Evolutionary conservation across 2,329 filamentous ascomycete species (phyloP), one percentile per base, ranked within the genome.

Genomic region (Pseudopyrenochaeta lycopersici): DNA sequence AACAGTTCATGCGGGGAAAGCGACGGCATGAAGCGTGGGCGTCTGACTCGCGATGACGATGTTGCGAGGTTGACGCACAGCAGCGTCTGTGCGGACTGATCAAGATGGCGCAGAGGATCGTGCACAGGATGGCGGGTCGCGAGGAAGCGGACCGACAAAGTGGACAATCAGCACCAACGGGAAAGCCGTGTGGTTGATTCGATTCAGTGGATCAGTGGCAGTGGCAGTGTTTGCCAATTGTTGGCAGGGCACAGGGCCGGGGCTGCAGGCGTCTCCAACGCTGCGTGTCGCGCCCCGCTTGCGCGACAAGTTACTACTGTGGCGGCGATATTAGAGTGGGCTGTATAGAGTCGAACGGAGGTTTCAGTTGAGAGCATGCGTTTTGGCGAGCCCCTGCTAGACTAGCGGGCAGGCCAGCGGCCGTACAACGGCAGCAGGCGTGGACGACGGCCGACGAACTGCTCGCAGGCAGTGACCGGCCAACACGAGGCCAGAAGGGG

Each of bases 291-390:
- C 2, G 38, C 43, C 49, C 49, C 52, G 54, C 49, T 9, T 9
- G 23, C 39, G 36, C 53, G 52, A 46, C 23, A 9, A 27, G 23
- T 27, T 9, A 51, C 46, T 45, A 23, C 46, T 43, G 60, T 55
- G 54, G 15, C 51, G 45, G 52, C 29, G 45, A 60, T 46, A 55
- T 40, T 43, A 44, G 29, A 20, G 48, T 40, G 43, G 56, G 41
- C 36, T 55, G 40, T 44, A 21, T 38, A 44, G 33, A 46, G 54
- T 54, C 47, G 45, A 47, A 54, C 49, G 20, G n/a, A 49, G 45
- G 58, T 62, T 62, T 62, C 58, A 62, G 49, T 52, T 29, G 40
- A 15, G n/a, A 36, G 32, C 49, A 38, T 46, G 51, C 42, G 36
- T 29, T 40, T 44, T 23, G 47, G 44, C 55, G 55, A 47, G 20